phyloP scores from a whole-genome alignment of 768 basidiomycete species.

The Suillus americanus region DNA sequence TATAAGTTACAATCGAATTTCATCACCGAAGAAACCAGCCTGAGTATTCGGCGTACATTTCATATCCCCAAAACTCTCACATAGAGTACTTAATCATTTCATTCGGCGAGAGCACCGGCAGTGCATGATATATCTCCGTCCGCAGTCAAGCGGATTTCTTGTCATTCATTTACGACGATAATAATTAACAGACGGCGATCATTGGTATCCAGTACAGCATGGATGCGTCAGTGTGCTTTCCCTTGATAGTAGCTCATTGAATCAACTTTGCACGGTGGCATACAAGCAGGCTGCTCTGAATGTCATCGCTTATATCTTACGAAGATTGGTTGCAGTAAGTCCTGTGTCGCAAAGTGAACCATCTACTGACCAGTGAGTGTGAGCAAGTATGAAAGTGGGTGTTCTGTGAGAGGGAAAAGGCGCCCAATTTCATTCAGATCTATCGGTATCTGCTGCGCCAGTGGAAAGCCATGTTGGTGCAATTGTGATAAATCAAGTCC shows the following conservation, averaged over 20 bases:
- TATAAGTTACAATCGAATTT: too few species aligned
- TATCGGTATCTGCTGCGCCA: slow-evolving; percentile 67
- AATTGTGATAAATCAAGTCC: slow-evolving; percentile 50
- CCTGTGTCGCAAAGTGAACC: neutral
- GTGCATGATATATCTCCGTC: too few species aligned
- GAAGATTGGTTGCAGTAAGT: slow-evolving; percentile 71
- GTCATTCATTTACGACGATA: slow-evolving; percentile 2
- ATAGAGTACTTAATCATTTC: too few species aligned
- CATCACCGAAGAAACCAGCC: too few species aligned
- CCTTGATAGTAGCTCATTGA: neutral
- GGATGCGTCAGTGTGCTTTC: slow-evolving; percentile 54
- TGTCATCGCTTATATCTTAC: slow-evolving; percentile 71
- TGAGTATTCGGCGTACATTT: too few species aligned
- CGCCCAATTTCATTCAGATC: slow-evolving; percentile 38
- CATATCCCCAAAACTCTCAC: too few species aligned
- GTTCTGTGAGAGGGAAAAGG: neutral
- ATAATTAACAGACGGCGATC: slow-evolving; percentile 51
- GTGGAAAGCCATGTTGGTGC: slow-evolving; percentile 71
- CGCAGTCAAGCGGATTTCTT: too few species aligned
- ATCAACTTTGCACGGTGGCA: slow-evolving; percentile 54
- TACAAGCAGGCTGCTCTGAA: slow-evolving; percentile 81
- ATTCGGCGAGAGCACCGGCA: too few species aligned
- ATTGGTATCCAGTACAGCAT: slow-evolving; percentile 70
- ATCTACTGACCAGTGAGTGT: neutral
- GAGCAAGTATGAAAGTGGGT: slow-evolving; percentile 65